These are phyloP conservation scores for Nitzschia inconspicua DNA, from an alignment of 108 stramenopile genomes.

Conservation along the genomic window DNA sequence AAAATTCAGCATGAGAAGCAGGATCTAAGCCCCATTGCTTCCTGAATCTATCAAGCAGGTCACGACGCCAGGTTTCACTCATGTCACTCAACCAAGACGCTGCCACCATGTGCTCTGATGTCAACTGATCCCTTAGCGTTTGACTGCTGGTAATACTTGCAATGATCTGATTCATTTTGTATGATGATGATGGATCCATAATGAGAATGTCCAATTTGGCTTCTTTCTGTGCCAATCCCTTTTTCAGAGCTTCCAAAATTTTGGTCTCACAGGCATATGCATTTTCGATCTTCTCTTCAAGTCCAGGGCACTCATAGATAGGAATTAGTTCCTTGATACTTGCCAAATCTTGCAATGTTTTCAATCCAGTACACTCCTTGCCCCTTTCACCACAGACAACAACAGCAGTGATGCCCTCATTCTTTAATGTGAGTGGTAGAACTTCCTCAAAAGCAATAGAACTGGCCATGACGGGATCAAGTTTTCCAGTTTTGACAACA, in stretches of 20 bases:
- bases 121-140: background rate
- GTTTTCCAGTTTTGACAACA: conserved; percentile 7
- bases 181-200: conserved; percentile 28
- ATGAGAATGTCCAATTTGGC: conserved; percentile 28
- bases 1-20: conserved; percentile 14
- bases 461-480: conserved; percentile 12
- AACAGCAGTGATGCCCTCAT: conserved; percentile 13
- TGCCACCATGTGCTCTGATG: conserved; percentile 3
- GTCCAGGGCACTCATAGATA: conserved; percentile 11
- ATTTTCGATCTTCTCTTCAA: background rate
- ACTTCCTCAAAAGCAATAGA: conserved; percentile 16
- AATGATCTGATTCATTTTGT: conserved; percentile 26
- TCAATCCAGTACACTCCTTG: conserved; percentile 15
- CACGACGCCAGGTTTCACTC: conserved; percentile 16
- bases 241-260: conserved; percentile 1
- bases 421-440: conserved; percentile 2
- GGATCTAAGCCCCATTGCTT: conserved; percentile 17
- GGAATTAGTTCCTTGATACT: conserved; percentile 13
- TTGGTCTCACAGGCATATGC: conserved; percentile 22
- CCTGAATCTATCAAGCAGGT: conserved; percentile 25
- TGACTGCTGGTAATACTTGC: conserved; percentile 12
- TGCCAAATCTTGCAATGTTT: conserved; percentile 9
- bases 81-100: background rate
- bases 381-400: conserved; percentile 15
- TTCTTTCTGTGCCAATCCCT: background rate